These are phyloP conservation scores for Neofusicoccum umdonicola DNA, from an alignment of 2,329 filamentous ascomycete species.

Conservation along the genomic window DNA sequence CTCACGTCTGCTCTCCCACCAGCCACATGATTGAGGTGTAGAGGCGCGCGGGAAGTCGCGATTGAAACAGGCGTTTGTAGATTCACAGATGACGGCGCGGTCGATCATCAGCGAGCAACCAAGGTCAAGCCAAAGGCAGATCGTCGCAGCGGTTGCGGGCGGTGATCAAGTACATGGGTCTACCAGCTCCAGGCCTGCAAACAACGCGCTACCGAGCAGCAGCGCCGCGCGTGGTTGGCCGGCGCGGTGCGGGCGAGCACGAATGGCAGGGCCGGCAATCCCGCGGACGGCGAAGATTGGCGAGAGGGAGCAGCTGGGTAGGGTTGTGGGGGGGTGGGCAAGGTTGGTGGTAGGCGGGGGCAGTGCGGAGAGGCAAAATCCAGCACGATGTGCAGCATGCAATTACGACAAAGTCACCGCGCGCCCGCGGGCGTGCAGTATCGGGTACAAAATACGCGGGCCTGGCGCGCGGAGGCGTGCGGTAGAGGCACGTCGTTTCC, in stretches of 20 bases:
- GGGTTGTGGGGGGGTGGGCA: neutral
- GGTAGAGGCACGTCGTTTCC: neutral
- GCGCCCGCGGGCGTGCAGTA: neutral
- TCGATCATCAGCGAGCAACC: constrained; percentile 10
- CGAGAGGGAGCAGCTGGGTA: neutral
- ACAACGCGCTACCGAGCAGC: neutral
- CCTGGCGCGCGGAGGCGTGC: neutral
- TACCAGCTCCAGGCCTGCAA: constrained; percentile 9
- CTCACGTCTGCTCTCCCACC: constrained; percentile 1
- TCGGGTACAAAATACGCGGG: neutral
- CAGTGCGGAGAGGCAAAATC: constrained; percentile 7
- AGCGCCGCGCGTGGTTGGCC: neutral
- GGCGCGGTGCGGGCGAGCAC: neutral
- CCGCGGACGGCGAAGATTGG: constrained; percentile 5
- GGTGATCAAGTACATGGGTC: constrained; percentile 14
- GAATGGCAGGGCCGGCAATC: neutral
- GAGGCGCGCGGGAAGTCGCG: neutral
- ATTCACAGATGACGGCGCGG: constrained; percentile 14
- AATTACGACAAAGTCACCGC: neutral
- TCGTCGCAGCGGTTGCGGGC: constrained; percentile 3
- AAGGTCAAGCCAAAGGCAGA: constrained; percentile 8
- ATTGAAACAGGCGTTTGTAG: constrained; percentile 6
- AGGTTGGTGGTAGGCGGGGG: constrained; percentile 11
- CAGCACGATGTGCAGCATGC: neutral
- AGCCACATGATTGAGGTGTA: constrained; percentile 5